phyloP scores from a whole-genome alignment of 1,284 basidiomycete species.

The Pholiota adiposa region DNA sequence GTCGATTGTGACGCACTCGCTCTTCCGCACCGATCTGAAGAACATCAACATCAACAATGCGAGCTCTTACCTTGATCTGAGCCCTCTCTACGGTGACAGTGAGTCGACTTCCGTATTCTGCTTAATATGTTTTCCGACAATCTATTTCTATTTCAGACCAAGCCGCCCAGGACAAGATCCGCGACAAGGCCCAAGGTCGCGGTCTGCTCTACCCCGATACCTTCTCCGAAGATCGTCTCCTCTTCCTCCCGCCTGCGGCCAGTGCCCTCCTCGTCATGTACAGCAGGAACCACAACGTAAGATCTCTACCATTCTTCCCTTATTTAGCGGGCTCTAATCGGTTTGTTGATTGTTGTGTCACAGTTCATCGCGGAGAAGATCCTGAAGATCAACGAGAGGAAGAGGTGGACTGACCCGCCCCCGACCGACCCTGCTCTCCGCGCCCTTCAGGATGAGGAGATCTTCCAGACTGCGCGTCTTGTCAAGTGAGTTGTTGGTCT shows the following conservation, averaged over 20 bases:
- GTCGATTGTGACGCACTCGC: constrained; percentile 47
- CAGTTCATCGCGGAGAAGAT: constrained; percentile 57
- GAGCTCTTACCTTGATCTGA: constrained; percentile 62
- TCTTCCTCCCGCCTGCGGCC: constrained; percentile 55
- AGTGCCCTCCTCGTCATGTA: constrained; percentile 55
- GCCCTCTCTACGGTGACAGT: constrained; percentile 48
- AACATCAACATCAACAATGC: constrained; percentile 55
- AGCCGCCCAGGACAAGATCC: constrained; percentile 40
- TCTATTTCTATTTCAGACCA: constrained; percentile 29
- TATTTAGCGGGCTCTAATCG: background rate
- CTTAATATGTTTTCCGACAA: background rate
- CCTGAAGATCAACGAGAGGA: constrained; percentile 55
- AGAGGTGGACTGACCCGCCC: constrained; percentile 41
- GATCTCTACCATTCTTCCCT: constrained; percentile 9
- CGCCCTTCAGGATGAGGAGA: constrained; percentile 49
- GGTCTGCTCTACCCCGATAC: constrained; percentile 48
- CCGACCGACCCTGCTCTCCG: constrained; percentile 32
- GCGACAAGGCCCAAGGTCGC: constrained; percentile 44
- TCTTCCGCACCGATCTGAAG: constrained; percentile 44
- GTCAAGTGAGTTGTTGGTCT: constrained; percentile 44
- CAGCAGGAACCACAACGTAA: constrained; percentile 54
- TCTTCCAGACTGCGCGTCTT: constrained; percentile 58
- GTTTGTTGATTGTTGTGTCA: background rate
- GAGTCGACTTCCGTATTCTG: constrained; percentile 15
- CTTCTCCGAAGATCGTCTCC: constrained; percentile 51